These are phyloP conservation scores for Yamadazyma paraphyllophila DNA, from an alignment of 805 yeast genomes.

Conservation along the genomic window DNA sequence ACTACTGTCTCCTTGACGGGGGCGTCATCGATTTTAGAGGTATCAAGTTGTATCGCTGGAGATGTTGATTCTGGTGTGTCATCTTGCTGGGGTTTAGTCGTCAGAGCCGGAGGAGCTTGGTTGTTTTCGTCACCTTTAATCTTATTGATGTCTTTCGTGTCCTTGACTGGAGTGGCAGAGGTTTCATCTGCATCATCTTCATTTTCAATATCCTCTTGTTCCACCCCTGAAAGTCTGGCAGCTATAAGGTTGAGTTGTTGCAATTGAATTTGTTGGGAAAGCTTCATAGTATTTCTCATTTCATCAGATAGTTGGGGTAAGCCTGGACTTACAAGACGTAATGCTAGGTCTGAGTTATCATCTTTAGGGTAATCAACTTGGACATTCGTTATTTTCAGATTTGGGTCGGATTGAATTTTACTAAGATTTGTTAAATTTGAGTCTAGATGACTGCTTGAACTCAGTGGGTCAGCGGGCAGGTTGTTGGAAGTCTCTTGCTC, in stretches of 20 bases:
- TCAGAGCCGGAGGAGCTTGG: not conserved
- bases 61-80: not conserved
- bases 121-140: not conserved
- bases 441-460: not conserved
- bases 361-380: not conserved
- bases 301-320: slow-evolving; percentile 28
- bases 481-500: not conserved
- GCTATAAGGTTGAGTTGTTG: slow-evolving; percentile 34
- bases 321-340: slow-evolving; percentile 35
- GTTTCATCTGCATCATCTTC: slow-evolving; percentile 5
- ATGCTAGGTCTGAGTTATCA: slow-evolving; percentile 22
- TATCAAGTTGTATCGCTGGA: not conserved
- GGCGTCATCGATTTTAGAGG: not conserved
- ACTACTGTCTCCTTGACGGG: not conserved
- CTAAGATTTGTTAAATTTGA: too few relatives aligned
- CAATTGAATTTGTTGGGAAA: slow-evolving; percentile 31
- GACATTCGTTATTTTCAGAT: not conserved
- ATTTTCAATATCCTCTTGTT: slow-evolving; percentile 1
- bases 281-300: slow-evolving; percentile 30
- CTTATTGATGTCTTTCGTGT: not conserved
- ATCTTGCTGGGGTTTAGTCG: not conserved
- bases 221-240: slow-evolving; percentile 16
- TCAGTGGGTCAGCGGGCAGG: not conserved
- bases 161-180: not conserved
- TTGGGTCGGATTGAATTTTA: too few relatives aligned